Evolutionary conservation across 2,329 filamentous ascomycete genomes (phyloP).

Genomic region (Apiospora aurea): DNA sequence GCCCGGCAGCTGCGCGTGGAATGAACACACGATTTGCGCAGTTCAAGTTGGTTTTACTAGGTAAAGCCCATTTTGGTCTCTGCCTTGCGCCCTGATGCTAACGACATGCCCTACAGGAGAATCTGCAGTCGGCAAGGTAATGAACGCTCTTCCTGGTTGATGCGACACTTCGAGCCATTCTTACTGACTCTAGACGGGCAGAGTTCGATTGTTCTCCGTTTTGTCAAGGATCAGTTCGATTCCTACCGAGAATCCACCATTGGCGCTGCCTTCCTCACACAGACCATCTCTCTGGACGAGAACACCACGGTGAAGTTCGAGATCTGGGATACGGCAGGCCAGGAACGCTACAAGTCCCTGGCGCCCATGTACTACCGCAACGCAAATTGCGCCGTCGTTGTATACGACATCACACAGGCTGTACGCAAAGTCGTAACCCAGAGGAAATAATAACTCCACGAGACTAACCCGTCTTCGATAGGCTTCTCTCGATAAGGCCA

Average conservation of each 20-base stretch:
- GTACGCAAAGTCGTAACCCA: conserved; percentile 67
- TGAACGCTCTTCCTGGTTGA: conserved; percentile 31
- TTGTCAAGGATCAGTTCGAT: conserved; percentile 99
- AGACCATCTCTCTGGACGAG: conserved; percentile 98
- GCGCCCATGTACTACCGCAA: conserved; percentile 99
- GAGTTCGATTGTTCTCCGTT: conserved; percentile 97
- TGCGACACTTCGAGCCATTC: conserved; percentile 22
- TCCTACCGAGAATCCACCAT: conserved; percentile 96
- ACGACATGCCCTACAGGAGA: conserved; percentile 70
- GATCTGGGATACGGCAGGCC: conserved; percentile 98
- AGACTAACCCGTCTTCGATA: conserved; percentile 47
- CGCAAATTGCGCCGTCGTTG: conserved; percentile 98
- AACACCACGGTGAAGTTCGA: conserved; percentile 99
- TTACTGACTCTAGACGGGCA: conserved; percentile 45
- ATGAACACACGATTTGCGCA: conserved; percentile 91
- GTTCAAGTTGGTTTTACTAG: conserved; percentile 97
- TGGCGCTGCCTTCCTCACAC: conserved; percentile 97
- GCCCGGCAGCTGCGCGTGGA: conserved; percentile 64
- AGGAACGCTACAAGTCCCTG: conserved; percentile 98
- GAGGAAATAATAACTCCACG: conserved; percentile 13
- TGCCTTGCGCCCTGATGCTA: conserved; percentile 25
- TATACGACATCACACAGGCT: conserved; percentile 99
- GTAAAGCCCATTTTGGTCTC: conserved; percentile 56
- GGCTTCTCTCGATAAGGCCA: conserved; percentile 98
- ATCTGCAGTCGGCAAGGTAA: conserved; percentile 97